These are phyloP conservation scores for Fusarium sp. DNA, from an alignment of 2,329 filamentous ascomycete species.

Conservation along the genomic window DNA sequence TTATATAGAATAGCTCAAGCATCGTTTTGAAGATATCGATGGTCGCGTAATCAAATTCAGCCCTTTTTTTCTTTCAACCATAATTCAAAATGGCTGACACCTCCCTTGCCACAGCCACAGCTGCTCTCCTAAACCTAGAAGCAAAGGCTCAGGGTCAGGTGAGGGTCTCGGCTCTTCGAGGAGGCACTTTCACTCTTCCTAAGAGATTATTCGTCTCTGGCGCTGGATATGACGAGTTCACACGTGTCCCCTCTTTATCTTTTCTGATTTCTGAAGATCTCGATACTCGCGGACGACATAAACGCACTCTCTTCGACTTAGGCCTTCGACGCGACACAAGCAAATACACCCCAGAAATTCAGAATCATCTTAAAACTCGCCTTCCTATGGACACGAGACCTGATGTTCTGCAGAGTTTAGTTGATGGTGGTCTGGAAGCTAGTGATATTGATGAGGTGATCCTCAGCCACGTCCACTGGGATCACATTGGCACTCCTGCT, in stretches of 20 bases:
- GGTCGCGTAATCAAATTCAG: no score
- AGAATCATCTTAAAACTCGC: no score
- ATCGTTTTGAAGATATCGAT: no score
- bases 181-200: slow-evolving; percentile 21
- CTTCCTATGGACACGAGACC: neutral
- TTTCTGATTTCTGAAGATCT: slow-evolving; percentile 11
- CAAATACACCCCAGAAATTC: no score
- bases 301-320: slow-evolving; percentile 12
- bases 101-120: no score
- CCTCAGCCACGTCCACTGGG: slow-evolving; percentile 70
- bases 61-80: no score
- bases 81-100: no score
- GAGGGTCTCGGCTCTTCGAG: slow-evolving; percentile 1
- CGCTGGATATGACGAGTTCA: neutral
- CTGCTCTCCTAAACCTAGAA: neutral
- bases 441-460: slow-evolving; percentile 54
- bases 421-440: neutral
- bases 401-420: neutral
- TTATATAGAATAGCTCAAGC: no score
- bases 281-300: neutral
- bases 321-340: neutral
- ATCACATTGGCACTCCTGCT: slow-evolving; percentile 51
- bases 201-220: slow-evolving; percentile 17
- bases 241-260: slow-evolving; percentile 14
- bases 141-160: neutral